Conservation (phyloP, 768 basidiomycete species). For the Termitomyces sp. region DNA sequence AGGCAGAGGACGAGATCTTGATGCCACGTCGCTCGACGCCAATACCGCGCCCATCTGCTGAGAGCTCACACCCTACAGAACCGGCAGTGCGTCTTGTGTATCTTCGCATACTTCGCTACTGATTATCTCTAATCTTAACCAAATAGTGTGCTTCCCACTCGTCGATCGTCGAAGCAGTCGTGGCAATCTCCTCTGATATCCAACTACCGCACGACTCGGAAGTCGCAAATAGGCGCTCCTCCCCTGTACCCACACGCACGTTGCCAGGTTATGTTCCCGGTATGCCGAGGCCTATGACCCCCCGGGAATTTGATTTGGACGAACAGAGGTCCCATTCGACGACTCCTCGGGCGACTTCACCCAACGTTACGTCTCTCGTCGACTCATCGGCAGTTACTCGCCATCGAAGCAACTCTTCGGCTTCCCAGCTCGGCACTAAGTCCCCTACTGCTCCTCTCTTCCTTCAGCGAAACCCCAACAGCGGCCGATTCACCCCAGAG, state of each 20-base stretch:
- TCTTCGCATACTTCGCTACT: constrained; percentile 3
- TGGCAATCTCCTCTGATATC: constrained; percentile 69
- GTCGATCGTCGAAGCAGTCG: constrained; percentile 55
- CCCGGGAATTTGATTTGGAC: constrained; percentile 73
- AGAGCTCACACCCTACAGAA: constrained; percentile 24
- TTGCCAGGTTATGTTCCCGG: constrained; percentile 86
- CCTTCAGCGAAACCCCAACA: constrained; percentile 55
- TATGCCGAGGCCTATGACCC: constrained; percentile 90
- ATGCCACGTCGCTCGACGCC: constrained; percentile 59
- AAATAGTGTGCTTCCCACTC: constrained; percentile 32
- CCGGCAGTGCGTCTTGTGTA: constrained; percentile 25
- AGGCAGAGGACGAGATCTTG: constrained; percentile 72
- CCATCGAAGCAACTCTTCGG: constrained; percentile 52
- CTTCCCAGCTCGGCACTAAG: constrained; percentile 45
- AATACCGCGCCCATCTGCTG: constrained; percentile 36
- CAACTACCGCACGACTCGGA: constrained; percentile 45
- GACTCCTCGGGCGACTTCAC: constrained; percentile 78
- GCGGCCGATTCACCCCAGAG: constrained; percentile 64
- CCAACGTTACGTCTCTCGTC: constrained; percentile 36
- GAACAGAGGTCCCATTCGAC: constrained; percentile 69
- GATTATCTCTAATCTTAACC: constrained; percentile 8
- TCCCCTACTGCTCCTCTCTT: constrained; percentile 52
- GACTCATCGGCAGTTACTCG: constrained; percentile 33
- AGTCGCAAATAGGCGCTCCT: constrained; percentile 41
- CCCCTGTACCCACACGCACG: constrained; percentile 59